A percentile compares a stretch with the other conserved stretches of the same genome.
phyloP scores from a whole-genome alignment of 1,139 yeast species.

The Taphrina sp. region DNA sequence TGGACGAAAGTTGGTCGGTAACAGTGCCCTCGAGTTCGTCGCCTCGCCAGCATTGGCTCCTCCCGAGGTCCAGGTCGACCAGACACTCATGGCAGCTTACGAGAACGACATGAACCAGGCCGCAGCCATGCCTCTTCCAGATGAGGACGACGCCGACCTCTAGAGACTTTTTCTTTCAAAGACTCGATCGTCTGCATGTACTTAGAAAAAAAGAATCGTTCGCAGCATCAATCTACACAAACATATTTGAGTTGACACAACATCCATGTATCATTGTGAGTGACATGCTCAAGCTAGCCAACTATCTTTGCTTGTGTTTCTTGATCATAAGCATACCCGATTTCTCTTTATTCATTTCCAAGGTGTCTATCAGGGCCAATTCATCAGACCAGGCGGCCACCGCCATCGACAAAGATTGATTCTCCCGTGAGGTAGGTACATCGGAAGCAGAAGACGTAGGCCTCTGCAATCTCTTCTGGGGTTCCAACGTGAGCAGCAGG shows the following conservation, averaged over 20 bases:
- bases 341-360: no score
- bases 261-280: no score
- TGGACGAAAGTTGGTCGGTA: conserved; percentile 98
- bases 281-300: no score
- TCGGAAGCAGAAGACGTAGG: conserved; percentile 1
- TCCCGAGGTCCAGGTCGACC: conserved; percentile 97
- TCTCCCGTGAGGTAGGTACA: conserved; percentile 1
- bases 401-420: background rate
- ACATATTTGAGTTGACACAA: no score
- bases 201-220: background rate
- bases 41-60: conserved; percentile 99
- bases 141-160: conserved; percentile 98
- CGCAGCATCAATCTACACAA: no score
- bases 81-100: conserved; percentile 93
- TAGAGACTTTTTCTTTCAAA: conserved; percentile 46
- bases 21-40: conserved; percentile 96
- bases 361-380: no score
- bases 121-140: conserved; percentile 98
- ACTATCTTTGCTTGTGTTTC: no score
- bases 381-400: background rate
- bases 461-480: conserved; percentile 8
- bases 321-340: no score
- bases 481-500: background rate
- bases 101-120: conserved; percentile 99
- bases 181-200: background rate